phyloP scores from a whole-genome alignment of 805 yeast genomes.

The Jamesozyma hellenica region DNA sequence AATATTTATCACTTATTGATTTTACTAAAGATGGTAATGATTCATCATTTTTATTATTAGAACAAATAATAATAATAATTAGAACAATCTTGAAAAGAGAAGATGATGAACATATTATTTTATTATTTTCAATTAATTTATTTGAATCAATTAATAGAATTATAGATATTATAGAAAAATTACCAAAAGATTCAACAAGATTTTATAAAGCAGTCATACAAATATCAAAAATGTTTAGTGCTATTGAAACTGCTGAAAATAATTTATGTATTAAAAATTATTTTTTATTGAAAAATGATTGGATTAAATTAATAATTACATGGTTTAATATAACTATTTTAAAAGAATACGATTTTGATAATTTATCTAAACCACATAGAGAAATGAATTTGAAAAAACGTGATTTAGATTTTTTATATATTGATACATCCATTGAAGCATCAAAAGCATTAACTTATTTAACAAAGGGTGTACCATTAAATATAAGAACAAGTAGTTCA shows the following conservation, averaged over 20 bases:
- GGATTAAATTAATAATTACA: constrained; percentile 36
- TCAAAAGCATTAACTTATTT: constrained; percentile 46
- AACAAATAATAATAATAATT: constrained; percentile 38
- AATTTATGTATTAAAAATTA: constrained; percentile 31
- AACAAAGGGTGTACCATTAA: constrained; percentile 45
- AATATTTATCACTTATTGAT: constrained; percentile 15
- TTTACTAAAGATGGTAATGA: constrained; percentile 11
- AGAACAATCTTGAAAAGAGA: constrained; percentile 29
- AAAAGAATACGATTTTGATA: constrained; percentile 26
- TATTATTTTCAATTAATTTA: constrained; percentile 25
- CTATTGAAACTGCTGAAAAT: constrained; percentile 17
- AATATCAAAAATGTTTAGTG: constrained; percentile 20
- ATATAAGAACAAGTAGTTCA: constrained; percentile 42
- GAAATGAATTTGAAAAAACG: constrained; percentile 26
- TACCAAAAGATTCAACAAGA: constrained; percentile 10
- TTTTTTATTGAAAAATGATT: constrained; percentile 36
- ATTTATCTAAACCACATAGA: constrained; percentile 19
- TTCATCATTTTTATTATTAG: constrained; percentile 30
- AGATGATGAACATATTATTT: constrained; percentile 19
- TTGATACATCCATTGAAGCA: constrained; percentile 51
- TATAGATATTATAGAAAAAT: constrained; percentile 12
- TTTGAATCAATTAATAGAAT: constrained; percentile 26
- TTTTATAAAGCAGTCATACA: constrained; percentile 22
- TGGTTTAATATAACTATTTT: constrained; percentile 46
- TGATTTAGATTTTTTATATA: constrained; percentile 37